Base-by-base conservation (phyloP, 2,329 filamentous ascomycete species). In the Coniochaeta pulveracea region DNA sequence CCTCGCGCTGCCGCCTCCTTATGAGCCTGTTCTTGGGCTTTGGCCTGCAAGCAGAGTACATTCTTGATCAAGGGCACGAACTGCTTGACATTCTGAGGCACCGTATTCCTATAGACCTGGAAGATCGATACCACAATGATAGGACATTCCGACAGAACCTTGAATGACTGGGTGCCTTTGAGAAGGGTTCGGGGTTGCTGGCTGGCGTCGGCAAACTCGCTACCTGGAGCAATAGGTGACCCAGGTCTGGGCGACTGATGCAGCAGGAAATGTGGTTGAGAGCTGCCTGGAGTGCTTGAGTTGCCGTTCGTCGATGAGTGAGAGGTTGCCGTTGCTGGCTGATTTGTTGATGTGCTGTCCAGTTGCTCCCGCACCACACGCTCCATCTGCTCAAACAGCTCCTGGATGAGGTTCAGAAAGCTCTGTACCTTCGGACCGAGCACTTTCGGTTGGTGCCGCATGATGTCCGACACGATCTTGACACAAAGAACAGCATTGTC, bases 41-140 rank as follows among this genome's bases (percentile, higher is more conserved):
- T 85, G 10, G 93, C 91, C 58, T 98, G 85, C 7, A 94, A 69
- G 41, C 85, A 68, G 19, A 99, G 63, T 19, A 94, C 88, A 26
- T 76, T 76, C 63, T 95, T 95, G 51, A 98, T 98, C 15, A 93
- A 66, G 3, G 91, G 89, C 5, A 96, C 85, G 48, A 99, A 96
- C 8, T 80, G 71, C 58, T 84, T 86, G 33, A 98, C 88, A 48
- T 95, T 95, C 36, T 79, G 71, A 23, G 76, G 66, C 3, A 94
- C 89, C 5, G 80, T 80, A 29, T 60, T 66, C 31, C 88, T 76
- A 48, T 98, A 91, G 5, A 89, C 82, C 58, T 98, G 91, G 54
- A 98, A 96, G 43, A 98, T 85, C 4, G 89, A 96, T 1, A 98
- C 91, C 4, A 99, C 91, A 25, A 98, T 96, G 34, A 99, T 99